Percentiles rank a stretch among this genome's conserved stretches.
phyloP scores from a whole-genome alignment of 768 basidiomycete species.

The Leccinum truebloodii region DNA sequence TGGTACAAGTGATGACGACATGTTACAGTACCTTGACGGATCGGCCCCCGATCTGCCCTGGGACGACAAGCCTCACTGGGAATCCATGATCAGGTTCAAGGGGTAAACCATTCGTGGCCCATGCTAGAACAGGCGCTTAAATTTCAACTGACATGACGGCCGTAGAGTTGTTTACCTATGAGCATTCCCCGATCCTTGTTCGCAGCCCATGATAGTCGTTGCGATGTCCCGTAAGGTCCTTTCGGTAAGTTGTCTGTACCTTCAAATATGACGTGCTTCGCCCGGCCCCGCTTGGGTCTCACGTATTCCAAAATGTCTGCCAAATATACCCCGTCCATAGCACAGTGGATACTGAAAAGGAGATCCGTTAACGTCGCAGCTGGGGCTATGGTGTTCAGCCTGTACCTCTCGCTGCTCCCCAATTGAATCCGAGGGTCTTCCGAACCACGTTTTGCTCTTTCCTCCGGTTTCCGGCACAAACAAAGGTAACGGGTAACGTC shows the following conservation, averaged over 20 bases:
- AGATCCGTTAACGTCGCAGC: neutral
- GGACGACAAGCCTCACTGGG: constrained; percentile 63
- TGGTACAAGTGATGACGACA: neutral
- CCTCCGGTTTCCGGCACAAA: constrained; percentile 64
- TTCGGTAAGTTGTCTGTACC: constrained; percentile 57
- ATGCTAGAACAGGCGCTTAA: constrained; percentile 26
- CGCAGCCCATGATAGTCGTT: constrained; percentile 46
- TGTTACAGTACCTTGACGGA: constrained; percentile 40
- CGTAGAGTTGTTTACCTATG: constrained; percentile 29
- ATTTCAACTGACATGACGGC: neutral
- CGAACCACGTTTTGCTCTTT: constrained; percentile 66
- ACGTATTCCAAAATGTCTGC: constrained; percentile 53
- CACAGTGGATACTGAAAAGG: constrained; percentile 44
- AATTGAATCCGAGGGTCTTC: constrained; percentile 56
- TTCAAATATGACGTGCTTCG: constrained; percentile 60
- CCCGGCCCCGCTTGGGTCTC: constrained; percentile 35
- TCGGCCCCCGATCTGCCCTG: constrained; percentile 63
- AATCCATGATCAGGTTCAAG: constrained; percentile 66
- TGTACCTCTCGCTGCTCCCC: constrained; percentile 50
- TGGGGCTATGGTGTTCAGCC: neutral
- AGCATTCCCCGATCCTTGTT: constrained; percentile 52
- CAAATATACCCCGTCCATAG: constrained; percentile 59
- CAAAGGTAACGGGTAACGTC: constrained; percentile 60
- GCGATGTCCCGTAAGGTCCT: constrained; percentile 60
- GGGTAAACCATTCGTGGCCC: constrained; percentile 62